Percentiles rank a stretch among this genome's conserved stretches.
Conservation (phyloP, 495 filamentous ascomycete genomes). For the Xanthoparmelia taractica region DNA sequence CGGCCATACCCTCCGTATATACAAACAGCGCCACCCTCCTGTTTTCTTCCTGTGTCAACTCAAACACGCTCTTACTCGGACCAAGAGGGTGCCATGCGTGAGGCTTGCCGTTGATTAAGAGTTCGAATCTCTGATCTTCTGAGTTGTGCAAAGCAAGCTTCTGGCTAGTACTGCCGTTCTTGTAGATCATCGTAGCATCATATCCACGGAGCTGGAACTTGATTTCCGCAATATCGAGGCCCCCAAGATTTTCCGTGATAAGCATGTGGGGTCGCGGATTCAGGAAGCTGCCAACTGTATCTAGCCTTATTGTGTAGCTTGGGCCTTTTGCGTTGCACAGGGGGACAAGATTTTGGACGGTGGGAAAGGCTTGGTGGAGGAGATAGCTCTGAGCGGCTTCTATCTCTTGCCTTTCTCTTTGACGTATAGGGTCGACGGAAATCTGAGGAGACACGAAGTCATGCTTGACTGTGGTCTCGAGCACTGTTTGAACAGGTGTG, state of each 20-base stretch:
- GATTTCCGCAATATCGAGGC: conserved; percentile 38
- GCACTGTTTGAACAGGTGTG: not conserved
- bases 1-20: conserved; percentile 17
- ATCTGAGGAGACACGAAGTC: conserved; percentile 9
- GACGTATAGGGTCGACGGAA: not conserved
- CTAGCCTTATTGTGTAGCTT: conserved; percentile 34
- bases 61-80: conserved; percentile 74
- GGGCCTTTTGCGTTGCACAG: conserved; percentile 27
- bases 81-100: conserved; percentile 78
- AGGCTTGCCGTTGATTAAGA: conserved; percentile 48
- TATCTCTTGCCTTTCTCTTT: not conserved
- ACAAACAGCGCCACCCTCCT: conserved; percentile 53
- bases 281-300: conserved; percentile 32
- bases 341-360: conserved; percentile 47
- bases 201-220: conserved; percentile 78
- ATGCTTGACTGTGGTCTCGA: not conserved
- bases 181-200: conserved; percentile 77
- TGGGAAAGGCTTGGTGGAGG: conserved; percentile 67
- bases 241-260: conserved; percentile 6
- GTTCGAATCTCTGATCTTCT: conserved; percentile 42
- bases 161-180: not conserved
- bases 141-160: conserved; percentile 40
- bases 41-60: conserved; percentile 58
- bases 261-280: conserved; percentile 19
- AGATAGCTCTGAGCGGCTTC: conserved; percentile 32